Evolutionary conservation across 441 rosid species (phyloP), one percentile per base, ranked within the genome.

Genomic region (Mallotus repandus): DNA sequence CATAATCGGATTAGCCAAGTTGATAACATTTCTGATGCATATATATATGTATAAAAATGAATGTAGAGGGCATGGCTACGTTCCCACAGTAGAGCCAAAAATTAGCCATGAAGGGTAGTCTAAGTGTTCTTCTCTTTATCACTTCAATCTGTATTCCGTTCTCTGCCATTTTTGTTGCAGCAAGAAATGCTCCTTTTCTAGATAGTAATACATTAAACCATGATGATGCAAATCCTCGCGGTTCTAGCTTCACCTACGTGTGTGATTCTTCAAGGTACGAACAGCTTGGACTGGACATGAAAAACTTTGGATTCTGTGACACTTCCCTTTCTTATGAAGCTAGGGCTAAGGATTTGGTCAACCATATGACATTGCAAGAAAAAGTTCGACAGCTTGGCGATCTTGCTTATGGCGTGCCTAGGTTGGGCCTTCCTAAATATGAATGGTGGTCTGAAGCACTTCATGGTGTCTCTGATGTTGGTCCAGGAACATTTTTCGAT

Each of bases 401-500:
- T 74, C 41, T 1, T 5, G 85, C 88, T 22, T 55, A 70, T 0
- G 89, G 88, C 16, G 84, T 84, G 19, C 71, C 83, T 66, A 57
- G 89, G 55, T 82, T 92, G 0, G 88, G 91, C 14, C 75, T 90
- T 45, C 90, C 92, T 0, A 69, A 43, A 2, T 90, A 90, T 21
- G 60, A 84, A 14, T 90, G 97, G 93, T 89, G 91, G 92, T 81
- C 88, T 0, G 91, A 91, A 80, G 93, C 91, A 1, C 90, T 89
- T 29, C 97, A 91, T 25, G 97, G 97, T 0, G 89, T 91, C 43
- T 86, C 92, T 2, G 0, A 79, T 7, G 29, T 63, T 0, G 91
- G 91, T 55, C 55, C 35, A 0, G 92, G 87, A 7, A 67, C 69
- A 7, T 57, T 13, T 3, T 89, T 88, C 61, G 71, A 82, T 18